A percentile compares a stretch with the other conserved stretches of the same genome.
Conservation (phyloP, 2,329 filamentous ascomycete species). For the Septoria linicola region DNA sequence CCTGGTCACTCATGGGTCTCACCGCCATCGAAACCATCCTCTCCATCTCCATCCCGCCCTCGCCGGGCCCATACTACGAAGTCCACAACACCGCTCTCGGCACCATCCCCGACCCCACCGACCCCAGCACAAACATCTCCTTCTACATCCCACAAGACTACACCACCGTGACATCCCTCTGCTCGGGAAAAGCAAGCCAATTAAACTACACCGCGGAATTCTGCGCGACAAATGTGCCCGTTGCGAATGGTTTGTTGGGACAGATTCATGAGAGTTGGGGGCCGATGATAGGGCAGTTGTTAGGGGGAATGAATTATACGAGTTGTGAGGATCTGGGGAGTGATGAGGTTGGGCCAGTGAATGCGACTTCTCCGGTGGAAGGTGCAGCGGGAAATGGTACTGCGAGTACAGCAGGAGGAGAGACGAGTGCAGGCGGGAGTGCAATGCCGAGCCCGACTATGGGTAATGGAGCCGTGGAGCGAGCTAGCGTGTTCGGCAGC, state of each 20-base stretch:
- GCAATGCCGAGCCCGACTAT: conserved; percentile 2
- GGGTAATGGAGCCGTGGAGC: neutral
- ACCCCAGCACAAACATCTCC: conserved; percentile 9
- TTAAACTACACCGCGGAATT: conserved; percentile 25
- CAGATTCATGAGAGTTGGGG: conserved; percentile 22
- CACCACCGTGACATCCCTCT: conserved; percentile 18
- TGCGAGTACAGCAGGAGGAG: neutral
- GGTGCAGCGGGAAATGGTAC: neutral
- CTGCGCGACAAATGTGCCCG: conserved; percentile 25
- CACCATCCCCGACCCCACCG: conserved; percentile 9
- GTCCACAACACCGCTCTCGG: conserved; percentile 25
- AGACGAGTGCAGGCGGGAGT: neutral
- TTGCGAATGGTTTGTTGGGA: conserved; percentile 10
- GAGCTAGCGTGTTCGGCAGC: neutral
- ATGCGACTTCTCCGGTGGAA: conserved; percentile 7
- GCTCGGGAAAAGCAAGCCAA: conserved; percentile 23
- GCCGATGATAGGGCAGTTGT: conserved; percentile 19
- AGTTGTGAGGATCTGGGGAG: conserved; percentile 22
- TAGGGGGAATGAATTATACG: conserved; percentile 26
- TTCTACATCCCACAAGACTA: conserved; percentile 23
- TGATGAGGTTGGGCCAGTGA: conserved; percentile 14
- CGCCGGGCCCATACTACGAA: conserved; percentile 25
- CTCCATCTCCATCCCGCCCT: conserved; percentile 18
- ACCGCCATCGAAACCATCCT: conserved; percentile 26
- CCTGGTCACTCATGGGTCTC: conserved; percentile 21